Evolutionary conservation across 257 asterid species (phyloP).

Genomic region (Scutellaria baicalensis): DNA sequence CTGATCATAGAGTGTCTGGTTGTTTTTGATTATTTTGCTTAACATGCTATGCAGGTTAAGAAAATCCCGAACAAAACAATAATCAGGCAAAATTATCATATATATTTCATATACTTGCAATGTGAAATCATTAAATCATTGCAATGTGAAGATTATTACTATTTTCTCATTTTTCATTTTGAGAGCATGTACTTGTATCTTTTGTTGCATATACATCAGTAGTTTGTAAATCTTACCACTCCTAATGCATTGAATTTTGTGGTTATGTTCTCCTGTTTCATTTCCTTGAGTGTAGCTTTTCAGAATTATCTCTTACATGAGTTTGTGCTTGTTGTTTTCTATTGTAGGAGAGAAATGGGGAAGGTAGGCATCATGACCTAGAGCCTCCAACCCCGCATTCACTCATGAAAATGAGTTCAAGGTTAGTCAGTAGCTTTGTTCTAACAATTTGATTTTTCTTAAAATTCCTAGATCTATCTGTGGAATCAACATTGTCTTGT

Average conservation of each 20-base stretch:
- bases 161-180: not conserved
- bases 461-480: not conserved
- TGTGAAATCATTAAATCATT: not conserved
- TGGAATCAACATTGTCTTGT: not conserved
- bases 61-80: not conserved
- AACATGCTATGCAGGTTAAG: not conserved
- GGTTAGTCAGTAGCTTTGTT: slow-evolving; percentile 36
- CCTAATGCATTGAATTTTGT: not conserved
- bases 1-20: not conserved
- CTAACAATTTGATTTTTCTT: not conserved
- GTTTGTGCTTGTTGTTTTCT: slow-evolving; percentile 8
- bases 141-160: not conserved
- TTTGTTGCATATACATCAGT: not conserved
- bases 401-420: slow-evolving; percentile 59
- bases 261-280: not conserved
- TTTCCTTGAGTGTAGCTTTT: not conserved
- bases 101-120: not conserved
- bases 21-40: not conserved
- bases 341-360: slow-evolving; percentile 78
- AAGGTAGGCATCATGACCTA: slow-evolving; percentile 50
- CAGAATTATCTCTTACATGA: not conserved
- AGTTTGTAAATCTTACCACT: not conserved
- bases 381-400: slow-evolving; percentile 83
- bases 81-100: not conserved
- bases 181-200: not conserved